Base-by-base conservation (phyloP, 805 yeast genomes). In the Zygosaccharomyces kombuchaensis region DNA sequence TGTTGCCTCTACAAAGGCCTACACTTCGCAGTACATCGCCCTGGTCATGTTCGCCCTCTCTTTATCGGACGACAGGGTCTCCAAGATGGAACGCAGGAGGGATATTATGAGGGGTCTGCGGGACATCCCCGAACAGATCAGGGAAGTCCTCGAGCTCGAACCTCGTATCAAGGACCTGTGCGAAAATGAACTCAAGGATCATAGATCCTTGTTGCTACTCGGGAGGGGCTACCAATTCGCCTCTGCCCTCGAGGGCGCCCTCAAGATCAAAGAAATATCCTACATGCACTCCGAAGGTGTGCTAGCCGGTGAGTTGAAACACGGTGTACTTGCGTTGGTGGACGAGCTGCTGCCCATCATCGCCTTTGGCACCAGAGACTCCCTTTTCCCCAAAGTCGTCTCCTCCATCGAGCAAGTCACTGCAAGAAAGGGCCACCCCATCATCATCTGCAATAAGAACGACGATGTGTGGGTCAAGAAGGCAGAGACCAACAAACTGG, bases 261-360 rank as follows among this genome's bases (percentile, higher is more conserved):
- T 93, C 62, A 93, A 93, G 73, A 91, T 93, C 66, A 93, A 93
- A 73, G 99, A 93, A 70, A 93, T 93, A 52, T 91, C 98, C 2
- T 93, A 93, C 69, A 93, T 93, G 88, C 99, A 93, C 68, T 88
- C 97, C 16, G 99, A 93, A 73, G 99, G 99, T 74, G 96, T 93
- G 44, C 81, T 93, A 55, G 99, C 99, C 17, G 99, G 99, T 68
- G 99, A 93, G 72, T 81, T 93, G 71, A 93, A 93, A 70, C 99
- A 93, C 66, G 99, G 99, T 71, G 96, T 88, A 26, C 78, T 93
- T 61, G 99, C 99, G 6, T 77, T 93, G 49, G 97, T 93, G 49
- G 99, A 93, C 70, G 95, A 86, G 58, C 76, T 84, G 52, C 74
- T 93, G 64, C 99, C 99, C 50, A 87, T 93, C 56, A 84, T 93